Evolutionary conservation across 2,329 filamentous ascomycete species (phyloP).

Genomic region (Claviceps sp.): DNA sequence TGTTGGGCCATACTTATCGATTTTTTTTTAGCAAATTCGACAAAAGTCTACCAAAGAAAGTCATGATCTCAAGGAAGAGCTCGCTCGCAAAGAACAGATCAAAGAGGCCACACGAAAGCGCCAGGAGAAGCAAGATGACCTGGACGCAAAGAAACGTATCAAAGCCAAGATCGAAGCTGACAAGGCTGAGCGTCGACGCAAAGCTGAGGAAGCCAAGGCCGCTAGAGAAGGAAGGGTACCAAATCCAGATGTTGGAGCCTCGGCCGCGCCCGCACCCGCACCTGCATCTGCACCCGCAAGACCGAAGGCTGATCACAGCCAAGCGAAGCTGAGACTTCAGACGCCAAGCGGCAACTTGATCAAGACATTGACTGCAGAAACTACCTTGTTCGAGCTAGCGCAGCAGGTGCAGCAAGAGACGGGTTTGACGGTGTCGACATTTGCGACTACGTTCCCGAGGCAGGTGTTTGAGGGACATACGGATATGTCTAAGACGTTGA

Average conservation of each 20-base stretch:
- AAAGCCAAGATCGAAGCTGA: conserved; percentile 90
- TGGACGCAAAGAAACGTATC: conserved; percentile 77
- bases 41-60: conserved; percentile 80
- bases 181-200: conserved; percentile 76
- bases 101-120: conserved; percentile 82
- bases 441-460: conserved; percentile 75
- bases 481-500: conserved; percentile 82
- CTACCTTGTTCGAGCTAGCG: conserved; percentile 85
- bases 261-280: conserved; percentile 19
- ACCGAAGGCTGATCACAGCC: conserved; percentile 58
- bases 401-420: conserved; percentile 60
- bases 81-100: conserved; percentile 76
- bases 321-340: conserved; percentile 72
- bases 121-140: conserved; percentile 73
- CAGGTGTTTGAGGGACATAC: conserved; percentile 58
- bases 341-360: conserved; percentile 59
- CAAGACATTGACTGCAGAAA: conserved; percentile 81
- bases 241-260: conserved; percentile 24
- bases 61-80: conserved; percentile 81
- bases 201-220: conserved; percentile 76
- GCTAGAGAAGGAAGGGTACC: conserved; percentile 60
- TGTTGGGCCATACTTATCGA: neutral
- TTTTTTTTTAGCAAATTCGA: conserved; percentile 45
- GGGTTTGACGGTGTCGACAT: conserved; percentile 57
- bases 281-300: conserved; percentile 40